phyloP scores from a whole-genome alignment of 805 yeast genomes.

The Cephaloascus albidus region DNA sequence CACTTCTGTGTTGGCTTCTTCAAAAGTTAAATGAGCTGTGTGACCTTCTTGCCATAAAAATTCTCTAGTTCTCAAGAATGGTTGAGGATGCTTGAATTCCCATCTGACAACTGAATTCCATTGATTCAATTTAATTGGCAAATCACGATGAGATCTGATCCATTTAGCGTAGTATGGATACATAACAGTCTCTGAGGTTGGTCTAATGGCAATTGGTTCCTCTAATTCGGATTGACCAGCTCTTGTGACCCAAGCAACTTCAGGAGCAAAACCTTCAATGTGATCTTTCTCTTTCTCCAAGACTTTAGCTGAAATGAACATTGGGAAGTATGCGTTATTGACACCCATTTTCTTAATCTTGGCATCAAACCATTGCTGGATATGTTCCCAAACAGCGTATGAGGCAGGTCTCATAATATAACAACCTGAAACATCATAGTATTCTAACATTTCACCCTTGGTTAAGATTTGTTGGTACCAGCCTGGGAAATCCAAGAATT shows the following conservation, averaged over 20 bases:
- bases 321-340: slow-evolving; percentile 93
- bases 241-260: slow-evolving; percentile 98
- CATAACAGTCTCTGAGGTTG: slow-evolving; percentile 99
- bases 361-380: slow-evolving; percentile 78
- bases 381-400: slow-evolving; percentile 88
- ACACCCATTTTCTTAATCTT: slow-evolving; percentile 85
- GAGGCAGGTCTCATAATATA: slow-evolving; percentile 96
- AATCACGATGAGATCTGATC: slow-evolving; percentile 97
- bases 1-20: slow-evolving; percentile 80
- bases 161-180: slow-evolving; percentile 98
- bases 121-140: slow-evolving; percentile 93
- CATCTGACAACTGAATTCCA: slow-evolving; percentile 99
- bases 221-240: slow-evolving; percentile 94
- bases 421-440: slow-evolving; percentile 98
- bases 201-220: slow-evolving; percentile 98
- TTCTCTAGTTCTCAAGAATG: slow-evolving; percentile 97
- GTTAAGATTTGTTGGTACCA: slow-evolving; percentile 97
- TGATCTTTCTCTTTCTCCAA: slow-evolving; percentile 97
- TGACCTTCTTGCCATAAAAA: slow-evolving; percentile 99
- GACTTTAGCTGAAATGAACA: slow-evolving; percentile 91
- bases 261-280: slow-evolving; percentile 98
- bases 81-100: slow-evolving; percentile 99
- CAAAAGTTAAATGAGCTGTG: slow-evolving; percentile 85
- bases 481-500: slow-evolving; percentile 82
- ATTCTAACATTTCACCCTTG: slow-evolving; percentile 97